Evolutionary conservation across 106 monocot species (phyloP), one percentile per base, ranked within the genome.

Genomic region (Phalaenopsis aphrodite): DNA sequence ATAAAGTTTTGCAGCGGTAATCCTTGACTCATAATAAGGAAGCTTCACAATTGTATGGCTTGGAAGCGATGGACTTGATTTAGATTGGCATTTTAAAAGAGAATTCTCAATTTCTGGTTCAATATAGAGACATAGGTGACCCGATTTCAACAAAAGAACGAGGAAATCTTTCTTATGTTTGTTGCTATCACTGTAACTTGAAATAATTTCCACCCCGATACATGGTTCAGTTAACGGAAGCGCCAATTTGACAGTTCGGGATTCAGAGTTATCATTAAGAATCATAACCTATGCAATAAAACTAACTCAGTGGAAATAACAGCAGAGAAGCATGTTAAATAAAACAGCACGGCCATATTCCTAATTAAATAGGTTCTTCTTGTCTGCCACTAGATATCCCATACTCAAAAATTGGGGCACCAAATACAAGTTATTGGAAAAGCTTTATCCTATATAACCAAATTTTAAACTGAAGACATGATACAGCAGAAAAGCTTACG

Each of bases 201-300:
- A 87, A 77, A 96, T 85, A 73, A 87, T 81, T 81, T 93, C 89
- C 79, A 90, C 83, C 69, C 85, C 86, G 42, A 84, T 41, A 83
- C 95, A 96, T 65, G 93, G 75, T 83, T 96, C 95, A 81, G 91
- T 77, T 79, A 96, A 79, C 75, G 95, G 91, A 83, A 96, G 85
- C 8, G 78, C 83, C 79, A 96, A 72, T 56, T 96, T 96, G 68
- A 90, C 79, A 79, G 81, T 93, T 66, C 91, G 88, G 73, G 89
- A 87, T 87, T 93, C 93, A 76, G 84, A 82, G 68, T 78, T 87
- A 56, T 96, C 95, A 81, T 91, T 91, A 0, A 96, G 84, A 91
- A 88, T 77, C 73, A 96, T 71, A 36, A 93, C 87, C 95, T 96
- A 78, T 49, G 58, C 56, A 11, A 78, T 49, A 24, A 64, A 39